Base-by-base conservation (phyloP, 352 stramenopile species). In the Phytophthora sojae region DNA sequence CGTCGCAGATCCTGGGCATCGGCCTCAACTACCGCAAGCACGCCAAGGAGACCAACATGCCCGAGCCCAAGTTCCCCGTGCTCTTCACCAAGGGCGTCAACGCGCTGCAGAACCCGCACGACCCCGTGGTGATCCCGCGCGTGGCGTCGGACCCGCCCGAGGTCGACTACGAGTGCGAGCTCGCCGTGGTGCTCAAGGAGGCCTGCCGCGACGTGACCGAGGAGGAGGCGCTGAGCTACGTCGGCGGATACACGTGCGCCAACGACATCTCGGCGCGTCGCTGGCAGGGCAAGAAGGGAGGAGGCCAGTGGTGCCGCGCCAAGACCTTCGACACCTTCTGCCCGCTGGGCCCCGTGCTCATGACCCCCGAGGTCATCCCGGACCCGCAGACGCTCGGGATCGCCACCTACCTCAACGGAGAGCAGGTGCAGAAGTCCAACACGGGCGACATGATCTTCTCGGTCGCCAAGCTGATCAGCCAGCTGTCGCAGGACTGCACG, bases 311-410 rank as follows among this genome's bases (percentile, higher is more conserved):
- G 91, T 94, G 83, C 64, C 88, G 88, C 51, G 71, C 85, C 53
- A 98, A 98, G 79, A 90, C 78, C 1, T 97, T 98, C 64, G 92
- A 98, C 67, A 97, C 91, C 2, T 97, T 97, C 64, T 96, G 86
- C 67, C 93, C 93, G 6, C 78, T 98, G 19, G 93, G 93, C 0
- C 93, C 93, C 3, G 87, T 89, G 45, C 83, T 98, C 39, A 80
- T 97, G 32, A 93, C 90, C 3, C 77, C 83, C 15, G 78, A 86
- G n/a, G 63, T 84, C 37, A 92, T 97, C 49, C 77, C 76, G 2
- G 86, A 96, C 76, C 88, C 88, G 14, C 85, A 97, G 73, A 78
- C 77, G 15, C 81, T 97, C 6, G 64, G 76, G 29, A 93, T 97
- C 59, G 76, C 81, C 21, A 97, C 91, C 19, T 80, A 84, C 47